Evolutionary conservation across 768 basidiomycete species (phyloP).

Genomic region (Lactifluus volemus): DNA sequence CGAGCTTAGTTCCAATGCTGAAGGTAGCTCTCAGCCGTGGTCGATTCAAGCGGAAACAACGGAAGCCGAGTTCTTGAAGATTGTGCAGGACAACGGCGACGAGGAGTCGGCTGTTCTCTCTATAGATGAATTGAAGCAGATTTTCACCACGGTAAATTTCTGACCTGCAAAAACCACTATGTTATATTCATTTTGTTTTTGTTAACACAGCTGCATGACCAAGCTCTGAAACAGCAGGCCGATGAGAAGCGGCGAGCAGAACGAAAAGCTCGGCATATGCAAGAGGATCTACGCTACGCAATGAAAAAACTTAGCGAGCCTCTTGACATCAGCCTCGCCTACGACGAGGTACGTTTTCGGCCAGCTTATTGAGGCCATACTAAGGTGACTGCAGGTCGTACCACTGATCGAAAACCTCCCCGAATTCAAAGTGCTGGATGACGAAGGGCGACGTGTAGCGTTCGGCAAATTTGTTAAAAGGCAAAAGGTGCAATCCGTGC

Average conservation of each 20-base stretch:
- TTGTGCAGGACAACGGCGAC: conserved; percentile 50
- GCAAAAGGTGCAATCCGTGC: conserved; percentile 55
- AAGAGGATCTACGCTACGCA: conserved; percentile 95
- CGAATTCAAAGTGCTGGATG: conserved; percentile 82
- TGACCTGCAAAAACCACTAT: background rate
- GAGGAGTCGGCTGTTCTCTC: conserved; percentile 40
- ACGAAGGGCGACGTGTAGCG: conserved; percentile 72
- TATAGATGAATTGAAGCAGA: conserved; percentile 43
- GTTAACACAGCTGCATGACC: conserved; percentile 53
- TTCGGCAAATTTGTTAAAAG: conserved; percentile 85
- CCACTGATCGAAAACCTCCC: conserved; percentile 73
- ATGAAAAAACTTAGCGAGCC: conserved; percentile 82
- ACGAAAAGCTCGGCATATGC: conserved; percentile 74
- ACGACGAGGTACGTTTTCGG: conserved; percentile 61
- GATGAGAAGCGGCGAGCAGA: conserved; percentile 86
- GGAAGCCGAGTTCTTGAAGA: conserved; percentile 50
- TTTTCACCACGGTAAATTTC: conserved; percentile 54
- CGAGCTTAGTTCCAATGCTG: conserved; percentile 22
- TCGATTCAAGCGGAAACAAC: conserved; percentile 47
- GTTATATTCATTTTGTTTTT: background rate
- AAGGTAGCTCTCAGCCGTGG: conserved; percentile 29
- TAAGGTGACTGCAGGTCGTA: conserved; percentile 41
- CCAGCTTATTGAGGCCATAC: conserved; percentile 2
- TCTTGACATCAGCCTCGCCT: conserved; percentile 63
- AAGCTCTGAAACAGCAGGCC: conserved; percentile 63